These are phyloP conservation scores for Lomentospora prolificans DNA, from an alignment of 2,329 filamentous ascomycete genomes.

Conservation along the genomic window DNA sequence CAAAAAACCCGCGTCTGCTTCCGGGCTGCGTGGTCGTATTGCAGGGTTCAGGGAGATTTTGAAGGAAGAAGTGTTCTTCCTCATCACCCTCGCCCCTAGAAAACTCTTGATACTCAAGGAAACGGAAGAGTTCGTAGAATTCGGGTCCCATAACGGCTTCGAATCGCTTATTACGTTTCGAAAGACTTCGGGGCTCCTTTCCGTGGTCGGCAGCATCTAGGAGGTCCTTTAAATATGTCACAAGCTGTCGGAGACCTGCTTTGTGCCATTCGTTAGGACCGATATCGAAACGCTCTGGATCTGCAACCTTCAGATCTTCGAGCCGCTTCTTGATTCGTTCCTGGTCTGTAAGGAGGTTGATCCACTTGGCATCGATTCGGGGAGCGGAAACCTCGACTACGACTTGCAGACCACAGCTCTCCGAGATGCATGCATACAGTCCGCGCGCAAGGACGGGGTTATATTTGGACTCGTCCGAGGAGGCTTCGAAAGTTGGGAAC, in stretches of 20 bases:
- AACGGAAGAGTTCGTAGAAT: constrained; percentile 37
- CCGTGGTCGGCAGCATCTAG: constrained; percentile 24
- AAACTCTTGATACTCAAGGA: constrained; percentile 38
- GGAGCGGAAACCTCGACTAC: constrained; percentile 38
- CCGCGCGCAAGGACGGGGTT: constrained; percentile 11
- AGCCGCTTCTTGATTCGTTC: constrained; percentile 32
- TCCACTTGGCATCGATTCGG: constrained; percentile 32
- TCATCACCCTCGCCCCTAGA: constrained; percentile 27
- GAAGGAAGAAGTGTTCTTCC: constrained; percentile 27
- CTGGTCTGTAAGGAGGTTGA: constrained; percentile 34
- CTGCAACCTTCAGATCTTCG: constrained; percentile 26
- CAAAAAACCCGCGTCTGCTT: constrained; percentile 36
- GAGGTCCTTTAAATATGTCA: constrained; percentile 42
- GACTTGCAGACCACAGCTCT: constrained; percentile 10
- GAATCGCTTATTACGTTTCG: constrained; percentile 48
- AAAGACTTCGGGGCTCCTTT: constrained; percentile 32
- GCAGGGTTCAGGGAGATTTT: constrained; percentile 21
- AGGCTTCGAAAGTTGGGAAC: not conserved
- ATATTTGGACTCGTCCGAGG: constrained; percentile 6
- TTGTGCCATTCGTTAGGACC: constrained; percentile 29
- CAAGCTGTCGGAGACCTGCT: constrained; percentile 34
- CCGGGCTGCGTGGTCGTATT: constrained; percentile 22
- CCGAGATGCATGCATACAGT: constrained; percentile 10
- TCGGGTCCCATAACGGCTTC: constrained; percentile 41
- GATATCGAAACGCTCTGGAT: constrained; percentile 38